Conservation (phyloP, 768 basidiomycete species). For the Naganishia kalamii region DNA sequence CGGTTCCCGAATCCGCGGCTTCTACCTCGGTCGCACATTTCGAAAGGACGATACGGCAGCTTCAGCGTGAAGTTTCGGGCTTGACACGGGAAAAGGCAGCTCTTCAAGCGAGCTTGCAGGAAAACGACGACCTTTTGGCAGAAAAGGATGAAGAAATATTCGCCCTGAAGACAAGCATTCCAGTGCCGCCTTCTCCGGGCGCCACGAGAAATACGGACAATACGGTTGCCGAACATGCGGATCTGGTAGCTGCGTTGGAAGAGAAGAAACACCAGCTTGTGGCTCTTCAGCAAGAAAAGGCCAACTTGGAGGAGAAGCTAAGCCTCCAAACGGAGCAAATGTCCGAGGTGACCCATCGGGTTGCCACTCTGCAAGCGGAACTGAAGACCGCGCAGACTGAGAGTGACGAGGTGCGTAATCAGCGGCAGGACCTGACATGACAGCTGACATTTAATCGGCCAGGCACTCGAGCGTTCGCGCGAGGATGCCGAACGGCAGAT, state of each 20-base stretch:
- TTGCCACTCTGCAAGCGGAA: not conserved
- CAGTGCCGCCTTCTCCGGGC: conserved; percentile 26
- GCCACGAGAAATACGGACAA: not conserved
- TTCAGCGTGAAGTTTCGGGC: conserved; percentile 30
- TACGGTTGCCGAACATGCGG: not conserved
- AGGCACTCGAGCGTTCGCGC: not conserved
- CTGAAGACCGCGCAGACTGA: not conserved
- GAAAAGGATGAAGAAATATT: conserved; percentile 37
- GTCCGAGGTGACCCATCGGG: not conserved
- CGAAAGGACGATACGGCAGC: conserved; percentile 17
- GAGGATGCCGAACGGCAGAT: not conserved
- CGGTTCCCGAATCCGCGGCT: not conserved
- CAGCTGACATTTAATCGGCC: no score
- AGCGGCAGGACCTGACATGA: no score
- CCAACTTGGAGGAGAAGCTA: not conserved
- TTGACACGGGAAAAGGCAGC: conserved; percentile 30
- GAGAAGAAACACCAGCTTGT: not conserved
- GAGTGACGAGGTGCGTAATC: not conserved
- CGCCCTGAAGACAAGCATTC: conserved; percentile 26
- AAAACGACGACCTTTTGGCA: conserved; percentile 30
- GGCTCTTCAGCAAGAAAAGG: not conserved
- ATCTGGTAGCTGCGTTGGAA: not conserved
- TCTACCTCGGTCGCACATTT: conserved; percentile 1
- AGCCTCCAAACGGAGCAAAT: not conserved
- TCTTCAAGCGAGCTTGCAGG: conserved; percentile 29